Percentiles rank a stretch among this genome's conserved stretches.
phyloP scores from a whole-genome alignment of 1,284 basidiomycete genomes.

The Apiotrichum gamsii region DNA sequence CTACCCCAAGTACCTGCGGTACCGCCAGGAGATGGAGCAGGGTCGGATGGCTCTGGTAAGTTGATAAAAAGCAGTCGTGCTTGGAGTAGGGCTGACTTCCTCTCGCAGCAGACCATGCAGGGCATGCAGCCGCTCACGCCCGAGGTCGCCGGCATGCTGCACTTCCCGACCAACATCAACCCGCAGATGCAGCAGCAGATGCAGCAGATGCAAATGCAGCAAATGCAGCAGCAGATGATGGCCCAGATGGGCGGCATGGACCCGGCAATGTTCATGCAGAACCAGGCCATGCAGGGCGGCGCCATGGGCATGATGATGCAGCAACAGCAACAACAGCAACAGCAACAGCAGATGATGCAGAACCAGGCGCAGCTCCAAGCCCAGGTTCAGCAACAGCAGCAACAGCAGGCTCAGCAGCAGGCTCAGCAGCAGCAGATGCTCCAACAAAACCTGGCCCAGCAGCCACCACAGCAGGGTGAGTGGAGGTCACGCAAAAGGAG shows the following conservation, averaged over 20 bases:
- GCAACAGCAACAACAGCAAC: constrained; percentile 1
- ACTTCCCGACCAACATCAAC: constrained; percentile 13
- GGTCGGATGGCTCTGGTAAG: constrained; percentile 47
- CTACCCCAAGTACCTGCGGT: constrained; percentile 86
- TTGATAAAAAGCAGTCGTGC: background rate
- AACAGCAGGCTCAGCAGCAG: background rate
- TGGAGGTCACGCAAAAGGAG: background rate
- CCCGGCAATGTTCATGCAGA: constrained; percentile 36
- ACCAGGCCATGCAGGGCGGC: constrained; percentile 14
- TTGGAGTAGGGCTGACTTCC: too few relatives aligned
- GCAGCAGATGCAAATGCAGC: constrained; percentile 42
- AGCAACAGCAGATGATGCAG: too few relatives aligned
- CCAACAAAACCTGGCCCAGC: background rate
- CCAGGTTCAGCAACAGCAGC: background rate
- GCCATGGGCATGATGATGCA: constrained; percentile 20
- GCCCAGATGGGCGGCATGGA: constrained; percentile 42
- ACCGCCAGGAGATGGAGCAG: constrained; percentile 70
- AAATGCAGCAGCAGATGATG: constrained; percentile 39
- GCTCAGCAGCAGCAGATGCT: too few relatives aligned
- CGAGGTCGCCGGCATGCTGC: constrained; percentile 33
- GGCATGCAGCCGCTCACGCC: constrained; percentile 29
- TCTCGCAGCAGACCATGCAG: constrained; percentile 26
- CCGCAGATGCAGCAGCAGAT: constrained; percentile 43
- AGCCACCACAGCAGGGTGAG: background rate
- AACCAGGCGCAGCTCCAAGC: constrained; percentile 1